Evolutionary conservation across 352 stramenopile genomes (phyloP).

Genomic region (Plasmopara halstedii): DNA sequence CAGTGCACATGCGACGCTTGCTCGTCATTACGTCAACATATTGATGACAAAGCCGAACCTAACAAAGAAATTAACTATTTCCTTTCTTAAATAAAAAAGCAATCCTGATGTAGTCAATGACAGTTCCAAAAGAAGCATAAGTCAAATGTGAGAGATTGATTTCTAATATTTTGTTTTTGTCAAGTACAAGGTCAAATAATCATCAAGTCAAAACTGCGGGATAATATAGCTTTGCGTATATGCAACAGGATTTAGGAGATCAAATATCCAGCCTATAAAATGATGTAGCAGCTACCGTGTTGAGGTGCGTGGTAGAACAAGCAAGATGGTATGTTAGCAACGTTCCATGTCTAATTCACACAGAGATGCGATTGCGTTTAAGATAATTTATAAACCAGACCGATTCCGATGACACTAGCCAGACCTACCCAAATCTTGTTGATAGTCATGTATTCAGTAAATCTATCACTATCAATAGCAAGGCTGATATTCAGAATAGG

Average conservation of each 20-base stretch:
- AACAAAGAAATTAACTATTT: no score
- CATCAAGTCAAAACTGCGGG: no score
- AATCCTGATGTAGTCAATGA: no score
- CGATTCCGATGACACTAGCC: background rate
- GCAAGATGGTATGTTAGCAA: conserved; percentile 7
- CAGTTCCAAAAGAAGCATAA: no score
- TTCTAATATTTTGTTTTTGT: no score
- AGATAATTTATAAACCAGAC: conserved; percentile 4
- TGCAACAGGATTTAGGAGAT: background rate
- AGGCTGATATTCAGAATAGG: conserved; percentile 7
- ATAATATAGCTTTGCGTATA: no score
- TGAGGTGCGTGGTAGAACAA: conserved; percentile 10
- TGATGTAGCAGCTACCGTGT: conserved; percentile 14
- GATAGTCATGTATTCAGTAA: conserved; percentile 34
- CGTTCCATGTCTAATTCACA: background rate
- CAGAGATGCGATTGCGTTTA: background rate
- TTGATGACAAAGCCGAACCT: no score
- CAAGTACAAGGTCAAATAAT: no score
- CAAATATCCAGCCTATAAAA: background rate
- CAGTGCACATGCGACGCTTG: no score
- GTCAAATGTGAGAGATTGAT: no score
- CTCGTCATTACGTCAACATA: no score
- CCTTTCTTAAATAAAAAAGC: no score
- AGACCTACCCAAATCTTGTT: conserved; percentile 7
- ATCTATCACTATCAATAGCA: conserved; percentile 9